phyloP scores from a whole-genome alignment of 139 green algal species.

The Ulvella scutata region DNA sequence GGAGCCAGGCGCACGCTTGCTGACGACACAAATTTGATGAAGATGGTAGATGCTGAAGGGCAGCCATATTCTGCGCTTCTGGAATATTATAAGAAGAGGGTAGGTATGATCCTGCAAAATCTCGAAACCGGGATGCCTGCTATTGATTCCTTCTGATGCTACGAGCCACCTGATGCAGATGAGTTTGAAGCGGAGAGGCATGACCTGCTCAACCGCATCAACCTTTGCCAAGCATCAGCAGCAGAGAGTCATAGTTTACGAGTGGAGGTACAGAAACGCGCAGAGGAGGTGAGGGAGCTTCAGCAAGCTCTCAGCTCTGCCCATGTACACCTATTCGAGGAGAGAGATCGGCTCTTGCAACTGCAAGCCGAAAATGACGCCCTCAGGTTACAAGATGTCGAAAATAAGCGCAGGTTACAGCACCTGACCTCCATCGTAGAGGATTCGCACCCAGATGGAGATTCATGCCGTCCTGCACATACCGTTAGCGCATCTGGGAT shows the following conservation, averaged over 20 bases:
- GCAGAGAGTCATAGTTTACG: slow-evolving; percentile 41
- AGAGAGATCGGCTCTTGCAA: slow-evolving; percentile 58
- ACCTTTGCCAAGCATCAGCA: slow-evolving; percentile 26
- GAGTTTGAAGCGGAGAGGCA: slow-evolving; percentile 58
- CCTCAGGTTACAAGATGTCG: slow-evolving; percentile 52
- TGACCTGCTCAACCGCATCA: slow-evolving; percentile 41
- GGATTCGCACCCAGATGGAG: slow-evolving; percentile 21
- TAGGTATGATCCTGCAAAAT: no score
- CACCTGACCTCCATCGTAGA: slow-evolving; percentile 44
- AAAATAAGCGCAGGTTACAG: slow-evolving; percentile 59
- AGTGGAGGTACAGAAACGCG: slow-evolving; percentile 52
- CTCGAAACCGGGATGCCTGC: no score
- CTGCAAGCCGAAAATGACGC: slow-evolving; percentile 72
- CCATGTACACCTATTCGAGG: slow-evolving; percentile 72
- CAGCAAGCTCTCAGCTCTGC: slow-evolving; percentile 70
- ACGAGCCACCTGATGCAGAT: no score
- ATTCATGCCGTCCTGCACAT: no score
- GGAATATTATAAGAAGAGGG: no score
- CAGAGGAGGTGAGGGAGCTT: slow-evolving; percentile 61
- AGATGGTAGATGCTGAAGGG: no score
- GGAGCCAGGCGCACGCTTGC: no score
- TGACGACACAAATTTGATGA: no score
- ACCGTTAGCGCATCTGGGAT: neutral
- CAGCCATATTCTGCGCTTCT: no score
- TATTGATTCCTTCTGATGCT: no score